Base-by-base conservation (phyloP, 108 stramenopile genomes). In the Mayamaea pseudoterrestris region DNA sequence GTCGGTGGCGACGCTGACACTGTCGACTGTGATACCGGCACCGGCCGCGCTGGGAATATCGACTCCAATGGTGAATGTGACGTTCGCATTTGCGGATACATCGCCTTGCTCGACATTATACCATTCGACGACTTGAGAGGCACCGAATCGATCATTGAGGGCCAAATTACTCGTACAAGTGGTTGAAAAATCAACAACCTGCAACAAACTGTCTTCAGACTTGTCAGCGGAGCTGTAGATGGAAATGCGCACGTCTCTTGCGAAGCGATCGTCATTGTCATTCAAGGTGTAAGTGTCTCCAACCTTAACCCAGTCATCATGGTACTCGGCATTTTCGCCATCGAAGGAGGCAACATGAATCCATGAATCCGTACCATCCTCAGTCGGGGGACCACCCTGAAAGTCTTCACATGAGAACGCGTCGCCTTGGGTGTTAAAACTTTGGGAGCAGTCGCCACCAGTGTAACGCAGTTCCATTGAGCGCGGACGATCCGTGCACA, bases 61-160 rank as follows among this genome's bases (percentile, higher is more conserved):
- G n/a, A n/a, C n/a, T n/a, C n/a, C n/a, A n/a, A n/a, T n/a, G n/a
- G n/a, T n/a, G n/a, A n/a, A n/a, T n/a, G n/a, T n/a, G n/a, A n/a
- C n/a, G n/a, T n/a, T n/a, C n/a, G n/a, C n/a, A n/a, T n/a, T n/a
- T n/a, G n/a, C n/a, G n/a, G 40, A 9, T 30, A 47, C 47, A 18
- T 47, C 31, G 13, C 47, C 47, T 28, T 47, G 47, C 6, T 16
- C 30, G 12, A 17, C 47, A 30, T 47, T 47, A 3, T 28, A 9
- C 18, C 29, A 47, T 30, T 30, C 16, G 2, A 47, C 47, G 1
- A 47, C 18, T 30, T 47, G 47, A 30, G 18, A n/a, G 2, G 47
- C 24, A 16, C 47, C 47, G 27, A 47, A 47, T 7, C 24, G 26
- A 28, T 47, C 31, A 13, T 47, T 47, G 3, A 47, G 11, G 30